Evolutionary conservation across 257 asterid species (phyloP).

Genomic region (Jacaranda copaia): DNA sequence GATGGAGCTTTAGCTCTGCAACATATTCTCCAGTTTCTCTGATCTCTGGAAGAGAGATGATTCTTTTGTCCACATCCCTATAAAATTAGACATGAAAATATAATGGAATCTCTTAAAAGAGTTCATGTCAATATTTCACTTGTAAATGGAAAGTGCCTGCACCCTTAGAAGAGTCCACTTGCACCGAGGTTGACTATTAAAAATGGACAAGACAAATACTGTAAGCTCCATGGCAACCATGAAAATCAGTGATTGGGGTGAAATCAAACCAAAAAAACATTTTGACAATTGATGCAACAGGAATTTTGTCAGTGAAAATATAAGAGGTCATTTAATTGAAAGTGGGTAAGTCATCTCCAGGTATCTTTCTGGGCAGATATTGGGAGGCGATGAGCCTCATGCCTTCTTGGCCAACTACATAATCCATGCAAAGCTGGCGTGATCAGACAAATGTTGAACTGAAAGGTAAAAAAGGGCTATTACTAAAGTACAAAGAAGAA

Average conservation of each 20-base stretch:
- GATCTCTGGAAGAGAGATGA: conserved; percentile 88
- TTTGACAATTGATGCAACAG: neutral
- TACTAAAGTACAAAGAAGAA: no score
- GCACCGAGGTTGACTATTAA: neutral
- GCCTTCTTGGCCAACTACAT: no score
- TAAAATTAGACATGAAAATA: conserved; percentile 32
- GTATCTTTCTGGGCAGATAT: no score
- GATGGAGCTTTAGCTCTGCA: conserved; percentile 92
- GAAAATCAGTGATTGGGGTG: neutral
- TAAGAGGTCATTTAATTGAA: no score
- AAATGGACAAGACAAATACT: neutral
- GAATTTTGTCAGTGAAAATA: neutral
- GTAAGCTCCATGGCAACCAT: neutral
- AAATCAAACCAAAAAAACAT: neutral
- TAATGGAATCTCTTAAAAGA: conserved; percentile 5
- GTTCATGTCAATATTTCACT: neutral
- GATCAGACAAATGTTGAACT: no score
- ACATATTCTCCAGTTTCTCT: conserved; percentile 94
- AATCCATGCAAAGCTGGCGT: no score
- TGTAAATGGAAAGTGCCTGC: neutral
- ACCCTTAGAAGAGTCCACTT: neutral
- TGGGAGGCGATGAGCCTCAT: no score
- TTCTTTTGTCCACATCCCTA: conserved; percentile 94
- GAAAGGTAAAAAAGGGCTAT: no score
- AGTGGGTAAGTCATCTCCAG: no score